phyloP scores from a whole-genome alignment of 2,329 filamentous ascomycete genomes.

The Fusarium veterinarium region DNA sequence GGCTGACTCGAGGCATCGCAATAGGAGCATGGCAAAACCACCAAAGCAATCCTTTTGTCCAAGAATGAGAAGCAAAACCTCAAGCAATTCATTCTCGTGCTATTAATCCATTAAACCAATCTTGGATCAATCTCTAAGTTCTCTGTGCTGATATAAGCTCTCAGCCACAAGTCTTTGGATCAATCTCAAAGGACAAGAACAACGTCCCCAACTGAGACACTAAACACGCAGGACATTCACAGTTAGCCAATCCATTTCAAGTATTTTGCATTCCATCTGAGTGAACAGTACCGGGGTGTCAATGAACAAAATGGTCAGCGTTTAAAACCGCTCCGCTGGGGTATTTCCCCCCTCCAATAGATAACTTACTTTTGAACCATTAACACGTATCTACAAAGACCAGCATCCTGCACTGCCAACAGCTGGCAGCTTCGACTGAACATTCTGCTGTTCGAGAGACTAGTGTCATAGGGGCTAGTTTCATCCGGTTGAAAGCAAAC shows the following conservation, averaged over 20 bases:
- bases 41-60: fast-evolving
- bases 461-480: not conserved
- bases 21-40: fast-evolving
- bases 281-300: not conserved
- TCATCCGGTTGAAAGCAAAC: not conserved
- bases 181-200: not conserved
- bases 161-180: no score
- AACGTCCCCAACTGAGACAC: not conserved
- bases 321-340: not conserved
- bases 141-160: no score
- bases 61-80: not conserved
- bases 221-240: not conserved
- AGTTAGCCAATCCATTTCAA: no score
- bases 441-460: not conserved
- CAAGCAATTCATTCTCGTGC: no score
- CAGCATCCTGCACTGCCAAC: not conserved
- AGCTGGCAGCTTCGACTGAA: not conserved
- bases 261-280: not conserved
- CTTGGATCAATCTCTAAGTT: no score
- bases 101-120: not conserved
- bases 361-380: not conserved
- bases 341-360: no score
- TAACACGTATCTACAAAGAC: no score
- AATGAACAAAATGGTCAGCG: fast-evolving
- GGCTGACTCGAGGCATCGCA: no score